Base-by-base conservation (phyloP, 108 stramenopile genomes). In the Mayamaea pseudoterrestris region DNA sequence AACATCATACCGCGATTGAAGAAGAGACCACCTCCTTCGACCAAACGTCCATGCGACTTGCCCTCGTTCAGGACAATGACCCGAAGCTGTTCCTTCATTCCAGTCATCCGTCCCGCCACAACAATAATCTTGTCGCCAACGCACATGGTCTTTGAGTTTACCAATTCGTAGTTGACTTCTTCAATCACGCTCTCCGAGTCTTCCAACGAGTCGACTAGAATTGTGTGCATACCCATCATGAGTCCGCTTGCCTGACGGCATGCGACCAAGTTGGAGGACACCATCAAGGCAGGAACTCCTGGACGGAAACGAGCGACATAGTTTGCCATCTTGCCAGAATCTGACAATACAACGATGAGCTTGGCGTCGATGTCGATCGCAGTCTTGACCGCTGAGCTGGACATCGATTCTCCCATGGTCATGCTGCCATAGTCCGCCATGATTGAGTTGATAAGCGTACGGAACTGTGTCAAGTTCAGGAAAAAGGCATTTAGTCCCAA, bases 241-340 rank as follows among this genome's bases (percentile, higher is more conserved):
- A 82, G 47, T 53, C 90, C 93, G 55, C 57, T 68, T 27, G 63
- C 63, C 64, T 95, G 93, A 27, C 91, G 74, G 23, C 96, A 96
- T 4, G 87, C 81, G 43, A 73, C 62, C 30, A 54, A 65, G 25
- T 58, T 51, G 12, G 80, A 63, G 1, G 96, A 96, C 46, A 95
- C 63, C 34, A 93, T 93, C 42, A 81, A 61, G 47, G 98, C 59
- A 22, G 88, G 96, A 63, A 92, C 53, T 24, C 66, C 69, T n/a
- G 97, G 93, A 43, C 97, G 92, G 86, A 96, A 98, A 62, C 96
- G 98, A 53, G 96, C 92, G 27, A 98, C 71, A 44, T 92, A 73
- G 39, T 82, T 83, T 5, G 97, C 95, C 18, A 94, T 95, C 53
- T 58, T 69, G 27, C 99, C 99, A 24, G 80, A 83, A 55, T 95